Evolutionary conservation across 2,329 filamentous ascomycete genomes (phyloP).

Genomic region (Aspergillus tanneri): DNA sequence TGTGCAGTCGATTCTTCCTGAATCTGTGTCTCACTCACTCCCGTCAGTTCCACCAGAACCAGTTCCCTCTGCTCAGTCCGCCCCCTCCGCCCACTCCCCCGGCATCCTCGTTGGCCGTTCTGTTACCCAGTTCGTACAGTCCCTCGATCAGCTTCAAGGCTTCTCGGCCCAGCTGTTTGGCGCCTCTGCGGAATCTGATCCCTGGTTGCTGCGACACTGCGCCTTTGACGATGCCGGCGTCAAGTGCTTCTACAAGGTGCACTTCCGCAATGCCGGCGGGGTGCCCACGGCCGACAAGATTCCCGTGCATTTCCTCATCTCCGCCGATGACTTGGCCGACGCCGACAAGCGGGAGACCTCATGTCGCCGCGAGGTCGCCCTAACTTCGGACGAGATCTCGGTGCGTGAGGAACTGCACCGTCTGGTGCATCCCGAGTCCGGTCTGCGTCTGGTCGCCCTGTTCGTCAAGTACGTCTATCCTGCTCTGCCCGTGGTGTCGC

Average conservation of each 20-base stretch:
- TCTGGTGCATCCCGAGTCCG: constrained; percentile 26
- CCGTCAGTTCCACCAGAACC: constrained; percentile 1
- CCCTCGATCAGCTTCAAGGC: constrained; percentile 32
- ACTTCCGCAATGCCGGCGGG: constrained; percentile 41
- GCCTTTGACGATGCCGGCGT: constrained; percentile 39
- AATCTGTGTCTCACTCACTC: not conserved
- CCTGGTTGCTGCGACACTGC: constrained; percentile 39
- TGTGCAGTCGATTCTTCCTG: too few species aligned
- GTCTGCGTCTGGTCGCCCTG: constrained; percentile 25
- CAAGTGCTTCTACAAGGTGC: constrained; percentile 36
- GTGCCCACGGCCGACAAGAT: constrained; percentile 36
- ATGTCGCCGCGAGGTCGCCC: constrained; percentile 4
- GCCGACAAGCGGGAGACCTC: constrained; percentile 22
- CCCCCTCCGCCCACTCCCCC: constrained; percentile 18
- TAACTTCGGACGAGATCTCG: not conserved
- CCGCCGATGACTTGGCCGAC: constrained; percentile 22
- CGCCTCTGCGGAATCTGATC: constrained; percentile 36
- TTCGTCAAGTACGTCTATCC: constrained; percentile 34
- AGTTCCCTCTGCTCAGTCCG: too few species aligned
- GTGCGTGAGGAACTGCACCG: constrained; percentile 23
- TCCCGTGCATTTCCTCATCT: constrained; percentile 34
- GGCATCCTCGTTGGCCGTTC: constrained; percentile 21
- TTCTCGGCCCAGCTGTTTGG: constrained; percentile 21
- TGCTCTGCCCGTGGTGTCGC: constrained; percentile 32
- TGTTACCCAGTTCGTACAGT: constrained; percentile 27